Evolutionary conservation across 192 early-diverging fungal species (phyloP).

Genomic region (Coemansia asiatica): DNA sequence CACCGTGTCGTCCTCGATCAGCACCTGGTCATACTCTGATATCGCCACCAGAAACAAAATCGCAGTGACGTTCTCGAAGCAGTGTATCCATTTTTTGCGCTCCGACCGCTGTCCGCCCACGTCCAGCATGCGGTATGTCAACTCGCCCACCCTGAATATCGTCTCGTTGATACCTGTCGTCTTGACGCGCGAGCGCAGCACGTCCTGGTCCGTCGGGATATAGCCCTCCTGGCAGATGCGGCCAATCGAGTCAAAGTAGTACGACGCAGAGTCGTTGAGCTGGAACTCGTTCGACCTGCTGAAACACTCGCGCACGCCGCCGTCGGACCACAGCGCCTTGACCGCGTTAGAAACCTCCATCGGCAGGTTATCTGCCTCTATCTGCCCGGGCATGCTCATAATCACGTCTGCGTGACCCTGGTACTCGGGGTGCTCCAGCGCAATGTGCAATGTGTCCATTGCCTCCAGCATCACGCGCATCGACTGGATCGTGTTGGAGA

Average conservation of each 20-base stretch:
- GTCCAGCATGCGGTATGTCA: slow-evolving; percentile 96
- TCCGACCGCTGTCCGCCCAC: slow-evolving; percentile 98
- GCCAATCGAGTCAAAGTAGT: slow-evolving; percentile 95
- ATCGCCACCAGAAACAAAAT: slow-evolving; percentile 96
- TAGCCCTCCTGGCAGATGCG: slow-evolving; percentile 81
- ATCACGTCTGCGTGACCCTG: slow-evolving; percentile 72
- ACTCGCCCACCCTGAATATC: slow-evolving; percentile 83
- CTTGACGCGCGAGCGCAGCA: slow-evolving; percentile 94
- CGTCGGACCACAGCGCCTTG: slow-evolving; percentile 80
- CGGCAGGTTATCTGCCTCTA: slow-evolving; percentile 85
- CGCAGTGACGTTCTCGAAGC: slow-evolving; percentile 95
- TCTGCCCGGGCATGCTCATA: slow-evolving; percentile 78
- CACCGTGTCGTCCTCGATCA: slow-evolving; percentile 94
- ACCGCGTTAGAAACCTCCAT: slow-evolving; percentile 78
- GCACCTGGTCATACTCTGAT: slow-evolving; percentile 92
- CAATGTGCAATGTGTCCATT: slow-evolving; percentile 83
- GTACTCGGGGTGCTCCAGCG: slow-evolving; percentile 68
- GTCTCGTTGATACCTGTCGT: slow-evolving; percentile 97
- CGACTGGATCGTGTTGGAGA: slow-evolving; percentile 92
- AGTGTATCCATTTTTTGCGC: slow-evolving; percentile 99
- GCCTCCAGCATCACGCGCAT: slow-evolving; percentile 96
- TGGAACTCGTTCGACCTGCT: slow-evolving; percentile 86
- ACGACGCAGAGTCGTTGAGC: slow-evolving; percentile 94
- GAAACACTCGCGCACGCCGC: slow-evolving; percentile 80
- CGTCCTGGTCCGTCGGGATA: slow-evolving; percentile 92